phyloP scores from a whole-genome alignment of 179 eudicot species.

The Amaranthus tricolor region DNA sequence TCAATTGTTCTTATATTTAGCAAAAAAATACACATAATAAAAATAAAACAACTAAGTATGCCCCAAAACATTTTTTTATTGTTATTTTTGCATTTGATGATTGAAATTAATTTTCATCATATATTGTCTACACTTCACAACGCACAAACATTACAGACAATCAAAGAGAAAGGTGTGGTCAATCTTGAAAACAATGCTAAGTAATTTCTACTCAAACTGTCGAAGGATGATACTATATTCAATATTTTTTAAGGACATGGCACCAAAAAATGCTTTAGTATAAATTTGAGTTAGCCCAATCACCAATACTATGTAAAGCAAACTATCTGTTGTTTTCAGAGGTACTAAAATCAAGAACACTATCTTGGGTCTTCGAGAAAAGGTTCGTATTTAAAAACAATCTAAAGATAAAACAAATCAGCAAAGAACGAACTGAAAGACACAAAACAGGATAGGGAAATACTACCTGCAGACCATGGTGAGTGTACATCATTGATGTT shows the following conservation, averaged over 20 bases:
- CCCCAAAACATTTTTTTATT: too few relatives aligned
- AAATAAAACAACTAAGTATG: too few relatives aligned
- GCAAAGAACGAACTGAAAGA: not conserved
- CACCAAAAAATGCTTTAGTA: not conserved
- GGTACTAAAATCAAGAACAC: not conserved
- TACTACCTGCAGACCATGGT: constrained; percentile 91
- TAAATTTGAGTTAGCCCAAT: not conserved
- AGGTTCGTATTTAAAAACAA: not conserved
- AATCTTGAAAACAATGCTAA: not conserved
- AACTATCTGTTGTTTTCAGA: not conserved
- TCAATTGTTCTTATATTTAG: too few relatives aligned
- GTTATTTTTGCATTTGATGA: too few relatives aligned
- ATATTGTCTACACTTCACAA: not conserved
- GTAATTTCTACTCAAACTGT: not conserved
- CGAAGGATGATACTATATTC: not conserved
- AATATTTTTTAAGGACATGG: not conserved
- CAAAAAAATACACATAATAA: too few relatives aligned
- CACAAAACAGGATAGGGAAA: not conserved
- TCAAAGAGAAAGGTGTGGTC: not conserved
- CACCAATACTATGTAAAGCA: not conserved
- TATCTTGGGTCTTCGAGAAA: not conserved
- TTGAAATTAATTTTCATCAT: not conserved
- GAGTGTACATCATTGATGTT: constrained; percentile 99
- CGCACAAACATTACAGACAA: not conserved
- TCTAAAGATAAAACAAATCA: not conserved